Conservation (phyloP, 2,329 filamentous ascomycete species). For the Hypoxylon sp. region DNA sequence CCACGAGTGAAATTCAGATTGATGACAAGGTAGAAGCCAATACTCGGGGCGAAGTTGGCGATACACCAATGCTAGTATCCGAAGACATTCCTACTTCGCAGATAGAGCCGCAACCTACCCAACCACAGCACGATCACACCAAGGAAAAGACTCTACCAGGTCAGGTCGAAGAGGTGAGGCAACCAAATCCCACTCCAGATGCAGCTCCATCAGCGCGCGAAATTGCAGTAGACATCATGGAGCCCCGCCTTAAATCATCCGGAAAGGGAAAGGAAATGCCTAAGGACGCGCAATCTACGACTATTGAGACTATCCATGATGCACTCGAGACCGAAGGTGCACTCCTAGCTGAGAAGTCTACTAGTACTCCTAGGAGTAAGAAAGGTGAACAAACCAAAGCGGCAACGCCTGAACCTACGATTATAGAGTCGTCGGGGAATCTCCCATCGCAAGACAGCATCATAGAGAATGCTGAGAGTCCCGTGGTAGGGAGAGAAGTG, state of each 20-base stretch:
- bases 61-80: conserved; percentile 3
- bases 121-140: not conserved
- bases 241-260: conserved; percentile 33
- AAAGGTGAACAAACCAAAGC: conserved; percentile 47
- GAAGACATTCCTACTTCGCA: conserved; percentile 22
- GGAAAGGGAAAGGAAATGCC: conserved; percentile 31
- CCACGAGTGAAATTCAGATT: conserved; percentile 11
- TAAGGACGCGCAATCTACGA: conserved; percentile 24
- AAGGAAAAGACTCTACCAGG: conserved; percentile 14
- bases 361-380: conserved; percentile 53
- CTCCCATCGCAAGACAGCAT: conserved; percentile 13
- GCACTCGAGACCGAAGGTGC: conserved; percentile 56
- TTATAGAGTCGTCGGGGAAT: conserved; percentile 9
- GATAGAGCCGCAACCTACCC: conserved; percentile 26
- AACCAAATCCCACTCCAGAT: conserved; percentile 19
- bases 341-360: conserved; percentile 57
- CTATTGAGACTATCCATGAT: conserved; percentile 48
- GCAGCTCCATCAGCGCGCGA: conserved; percentile 41
- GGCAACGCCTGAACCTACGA: conserved; percentile 22
- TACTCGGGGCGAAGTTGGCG: not conserved
- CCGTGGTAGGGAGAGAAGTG: conserved; percentile 54
- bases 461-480: conserved; percentile 57
- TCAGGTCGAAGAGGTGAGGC: conserved; percentile 13
- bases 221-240: conserved; percentile 48
- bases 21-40: conserved; percentile 19